These are phyloP conservation scores for Drechslera avenae DNA, from an alignment of 2,329 filamentous ascomycete species.

Conservation along the genomic window DNA sequence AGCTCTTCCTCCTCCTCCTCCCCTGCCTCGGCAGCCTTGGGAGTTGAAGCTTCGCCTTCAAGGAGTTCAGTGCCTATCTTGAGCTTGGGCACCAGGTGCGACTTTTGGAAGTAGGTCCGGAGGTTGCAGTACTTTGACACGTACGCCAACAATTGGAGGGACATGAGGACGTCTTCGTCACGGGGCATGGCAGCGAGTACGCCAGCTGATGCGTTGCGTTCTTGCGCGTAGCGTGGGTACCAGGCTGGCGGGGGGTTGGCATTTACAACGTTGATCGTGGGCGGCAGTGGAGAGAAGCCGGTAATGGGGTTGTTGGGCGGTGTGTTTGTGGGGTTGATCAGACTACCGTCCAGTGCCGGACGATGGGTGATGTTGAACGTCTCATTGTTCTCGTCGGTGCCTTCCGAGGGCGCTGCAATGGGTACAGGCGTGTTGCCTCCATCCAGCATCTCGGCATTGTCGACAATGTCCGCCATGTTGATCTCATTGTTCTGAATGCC, in stretches of 20 bases:
- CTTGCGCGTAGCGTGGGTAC: conserved; percentile 78
- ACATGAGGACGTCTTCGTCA: conserved; percentile 98
- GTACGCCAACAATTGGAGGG: conserved; percentile 92
- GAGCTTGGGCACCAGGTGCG: conserved; percentile 88
- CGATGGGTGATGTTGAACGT: conserved; percentile 95
- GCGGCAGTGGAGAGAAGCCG: conserved; percentile 74
- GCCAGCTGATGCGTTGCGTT: conserved; percentile 69
- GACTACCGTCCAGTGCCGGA: conserved; percentile 81
- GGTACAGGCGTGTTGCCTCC: conserved; percentile 71
- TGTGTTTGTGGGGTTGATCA: conserved; percentile 71
- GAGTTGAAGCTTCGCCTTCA: conserved; percentile 65
- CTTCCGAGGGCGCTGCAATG: conserved; percentile 78
- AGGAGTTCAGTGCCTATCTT: conserved; percentile 88
- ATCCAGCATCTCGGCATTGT: conserved; percentile 78
- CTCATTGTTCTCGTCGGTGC: conserved; percentile 73
- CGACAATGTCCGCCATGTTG: conserved; percentile 85
- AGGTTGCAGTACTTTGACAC: conserved; percentile 99
- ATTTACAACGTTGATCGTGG: conserved; percentile 68
- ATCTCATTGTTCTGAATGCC: conserved; percentile 81
- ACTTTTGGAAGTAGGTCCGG: conserved; percentile 91
- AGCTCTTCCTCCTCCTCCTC: conserved; percentile 69
- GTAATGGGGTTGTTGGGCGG: conserved; percentile 63
- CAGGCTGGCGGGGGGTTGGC: conserved; percentile 79
- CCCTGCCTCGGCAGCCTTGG: conserved; percentile 45
- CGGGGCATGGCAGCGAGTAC: conserved; percentile 90